Conservation (phyloP, 2,329 filamentous ascomycete species). For the Cercospora zeae-maydis region DNA sequence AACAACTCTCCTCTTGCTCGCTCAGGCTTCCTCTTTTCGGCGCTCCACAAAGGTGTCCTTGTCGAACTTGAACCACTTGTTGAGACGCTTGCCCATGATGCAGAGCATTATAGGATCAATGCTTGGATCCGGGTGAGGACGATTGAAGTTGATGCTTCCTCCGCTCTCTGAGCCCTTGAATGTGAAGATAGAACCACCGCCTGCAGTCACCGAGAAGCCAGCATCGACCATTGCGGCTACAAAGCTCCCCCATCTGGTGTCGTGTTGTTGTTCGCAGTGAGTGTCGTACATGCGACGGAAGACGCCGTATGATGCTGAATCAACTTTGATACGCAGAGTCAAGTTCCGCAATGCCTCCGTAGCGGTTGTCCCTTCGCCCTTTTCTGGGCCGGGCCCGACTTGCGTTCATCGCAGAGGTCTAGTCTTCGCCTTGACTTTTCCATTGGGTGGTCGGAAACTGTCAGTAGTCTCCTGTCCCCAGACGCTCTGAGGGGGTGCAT, state of each 20-base stretch:
- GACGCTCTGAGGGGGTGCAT: neutral
- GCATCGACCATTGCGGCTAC: slow-evolving; percentile 19
- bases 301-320: neutral
- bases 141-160: slow-evolving; percentile 28
- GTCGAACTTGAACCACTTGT: slow-evolving; percentile 32
- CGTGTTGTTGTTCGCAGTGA: neutral
- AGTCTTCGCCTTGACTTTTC: neutral
- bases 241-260: slow-evolving; percentile 19
- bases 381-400: neutral
- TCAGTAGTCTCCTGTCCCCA: neutral
- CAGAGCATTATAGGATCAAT: slow-evolving; percentile 31
- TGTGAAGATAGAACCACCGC: slow-evolving; percentile 19
- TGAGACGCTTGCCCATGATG: slow-evolving; percentile 30
- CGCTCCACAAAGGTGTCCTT: slow-evolving; percentile 24
- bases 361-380: neutral
- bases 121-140: slow-evolving; percentile 30
- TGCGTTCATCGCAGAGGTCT: neutral
- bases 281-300: slow-evolving; percentile 4
- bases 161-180: slow-evolving; percentile 1
- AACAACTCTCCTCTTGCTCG: neutral
- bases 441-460: too few relatives aligned
- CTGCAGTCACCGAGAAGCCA: slow-evolving; percentile 17
- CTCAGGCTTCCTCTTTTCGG: neutral
- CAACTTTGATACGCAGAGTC: neutral
- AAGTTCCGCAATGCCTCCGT: neutral